These are phyloP conservation scores for Carex sylvatica DNA, from an alignment of 202 grass and related monocot genomes.

Conservation along the genomic window DNA sequence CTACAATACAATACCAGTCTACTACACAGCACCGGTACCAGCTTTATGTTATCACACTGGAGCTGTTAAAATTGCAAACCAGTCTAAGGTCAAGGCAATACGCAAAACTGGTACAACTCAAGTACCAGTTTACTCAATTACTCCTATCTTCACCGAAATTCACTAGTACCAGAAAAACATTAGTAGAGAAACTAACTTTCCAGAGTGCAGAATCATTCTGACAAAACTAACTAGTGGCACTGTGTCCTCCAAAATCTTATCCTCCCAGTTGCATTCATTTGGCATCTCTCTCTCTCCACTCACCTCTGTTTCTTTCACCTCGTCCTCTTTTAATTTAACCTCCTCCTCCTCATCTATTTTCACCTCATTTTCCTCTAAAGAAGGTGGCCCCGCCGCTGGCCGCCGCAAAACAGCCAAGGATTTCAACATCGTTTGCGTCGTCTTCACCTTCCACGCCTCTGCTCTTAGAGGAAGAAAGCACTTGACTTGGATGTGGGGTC, in stretches of 20 bases:
- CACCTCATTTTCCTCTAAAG: background rate
- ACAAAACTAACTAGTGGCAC: slow-evolving; percentile 91
- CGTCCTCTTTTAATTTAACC: background rate
- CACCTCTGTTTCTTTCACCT: background rate
- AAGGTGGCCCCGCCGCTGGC: slow-evolving; percentile 30
- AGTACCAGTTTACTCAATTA: background rate
- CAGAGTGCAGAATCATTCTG: slow-evolving; percentile 95
- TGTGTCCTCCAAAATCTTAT: slow-evolving; percentile 90
- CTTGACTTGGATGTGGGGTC: slow-evolving; percentile 26
- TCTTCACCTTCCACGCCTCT: slow-evolving; percentile 13
- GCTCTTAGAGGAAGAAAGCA: background rate
- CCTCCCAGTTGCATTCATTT: slow-evolving; percentile 82
- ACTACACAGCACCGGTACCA: background rate
- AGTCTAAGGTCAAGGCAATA: background rate
- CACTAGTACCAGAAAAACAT: background rate
- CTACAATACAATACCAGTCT: background rate
- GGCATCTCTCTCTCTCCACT: slow-evolving; percentile 23
- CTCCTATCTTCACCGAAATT: background rate
- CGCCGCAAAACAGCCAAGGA: slow-evolving; percentile 56
- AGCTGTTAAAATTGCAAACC: background rate
- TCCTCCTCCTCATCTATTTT: background rate
- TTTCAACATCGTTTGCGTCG: slow-evolving; percentile 30
- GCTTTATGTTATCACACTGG: background rate
- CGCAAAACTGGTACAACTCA: background rate
- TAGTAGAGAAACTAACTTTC: slow-evolving; percentile 63